Conservation (phyloP, 2,329 filamentous ascomycete genomes). For the Aureobasidium sp. region DNA sequence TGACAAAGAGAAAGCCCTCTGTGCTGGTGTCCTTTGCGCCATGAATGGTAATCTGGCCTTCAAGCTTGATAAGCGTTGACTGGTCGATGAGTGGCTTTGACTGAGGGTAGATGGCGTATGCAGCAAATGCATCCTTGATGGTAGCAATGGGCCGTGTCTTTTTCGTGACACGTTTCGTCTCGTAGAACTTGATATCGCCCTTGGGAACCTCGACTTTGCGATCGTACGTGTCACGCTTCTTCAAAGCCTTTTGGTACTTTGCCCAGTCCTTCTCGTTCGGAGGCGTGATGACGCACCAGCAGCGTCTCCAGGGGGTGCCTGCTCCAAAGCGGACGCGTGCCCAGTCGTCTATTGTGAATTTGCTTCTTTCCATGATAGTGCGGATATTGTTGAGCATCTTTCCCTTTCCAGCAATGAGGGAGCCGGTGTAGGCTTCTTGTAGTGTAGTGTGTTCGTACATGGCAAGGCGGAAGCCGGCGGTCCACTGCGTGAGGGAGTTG, state of each 20-base stretch:
- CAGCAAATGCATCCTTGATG: conserved; percentile 81
- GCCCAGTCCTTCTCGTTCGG: conserved; percentile 88
- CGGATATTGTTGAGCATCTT: conserved; percentile 84
- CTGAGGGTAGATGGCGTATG: conserved; percentile 93
- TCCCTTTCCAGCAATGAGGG: conserved; percentile 89
- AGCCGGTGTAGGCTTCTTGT: conserved; percentile 94
- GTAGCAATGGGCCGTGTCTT: conserved; percentile 85
- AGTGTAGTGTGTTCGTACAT: conserved; percentile 91
- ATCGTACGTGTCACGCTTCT: conserved; percentile 78
- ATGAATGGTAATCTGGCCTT: conserved; percentile 84
- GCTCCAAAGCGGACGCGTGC: conserved; percentile 90
- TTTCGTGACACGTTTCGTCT: conserved; percentile 81
- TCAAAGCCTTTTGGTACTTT: conserved; percentile 71
- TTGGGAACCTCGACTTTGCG: conserved; percentile 62
- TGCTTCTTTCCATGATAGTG: conserved; percentile 73
- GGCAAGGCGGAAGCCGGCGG: conserved; percentile 80
- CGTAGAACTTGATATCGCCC: conserved; percentile 91
- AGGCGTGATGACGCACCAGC: conserved; percentile 90
- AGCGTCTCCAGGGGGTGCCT: conserved; percentile 89
- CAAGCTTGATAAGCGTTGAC: conserved; percentile 87
- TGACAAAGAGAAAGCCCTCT: conserved; percentile 94
- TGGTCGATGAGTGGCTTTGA: conserved; percentile 89
- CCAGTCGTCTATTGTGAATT: conserved; percentile 79
- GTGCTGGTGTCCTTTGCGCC: conserved; percentile 65
- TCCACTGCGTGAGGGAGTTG: conserved; percentile 91